phyloP scores from a whole-genome alignment of 2,329 filamentous ascomycete genomes.

The Aspergillus fischeri region DNA sequence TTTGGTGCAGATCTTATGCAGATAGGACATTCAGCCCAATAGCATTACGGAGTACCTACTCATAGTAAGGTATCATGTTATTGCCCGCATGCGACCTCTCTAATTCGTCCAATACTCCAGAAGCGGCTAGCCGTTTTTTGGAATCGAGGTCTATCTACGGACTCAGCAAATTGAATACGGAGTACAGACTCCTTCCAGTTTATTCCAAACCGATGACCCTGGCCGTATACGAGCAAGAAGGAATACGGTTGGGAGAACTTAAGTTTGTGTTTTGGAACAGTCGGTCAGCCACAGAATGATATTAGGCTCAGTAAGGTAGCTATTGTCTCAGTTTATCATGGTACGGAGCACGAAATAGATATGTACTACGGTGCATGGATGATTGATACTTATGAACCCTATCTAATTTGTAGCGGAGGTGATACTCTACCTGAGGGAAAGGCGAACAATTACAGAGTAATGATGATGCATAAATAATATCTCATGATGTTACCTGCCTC shows the following conservation, averaged over 20 bases:
- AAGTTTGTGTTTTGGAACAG: too few species aligned
- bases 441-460: background rate
- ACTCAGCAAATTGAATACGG: too few species aligned
- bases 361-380: background rate
- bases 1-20: background rate
- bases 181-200: background rate
- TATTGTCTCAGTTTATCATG: background rate
- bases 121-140: background rate
- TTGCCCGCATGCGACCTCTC: background rate
- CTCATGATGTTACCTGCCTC: background rate
- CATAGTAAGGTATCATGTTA: background rate
- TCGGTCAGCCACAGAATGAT: background rate
- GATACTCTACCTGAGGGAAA: background rate
- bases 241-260: background rate
- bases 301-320: background rate
- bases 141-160: background rate
- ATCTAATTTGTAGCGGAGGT: background rate
- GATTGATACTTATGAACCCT: background rate
- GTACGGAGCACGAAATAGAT: too few species aligned
- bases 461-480: background rate
- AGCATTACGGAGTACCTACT: background rate
- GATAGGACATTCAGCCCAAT: background rate
- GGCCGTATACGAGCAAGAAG: background rate
- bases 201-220: background rate
- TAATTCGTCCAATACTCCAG: background rate